These are phyloP conservation scores for Naegleria gruberi DNA, from an alignment of 208 protist genomes.

Conservation along the genomic window DNA sequence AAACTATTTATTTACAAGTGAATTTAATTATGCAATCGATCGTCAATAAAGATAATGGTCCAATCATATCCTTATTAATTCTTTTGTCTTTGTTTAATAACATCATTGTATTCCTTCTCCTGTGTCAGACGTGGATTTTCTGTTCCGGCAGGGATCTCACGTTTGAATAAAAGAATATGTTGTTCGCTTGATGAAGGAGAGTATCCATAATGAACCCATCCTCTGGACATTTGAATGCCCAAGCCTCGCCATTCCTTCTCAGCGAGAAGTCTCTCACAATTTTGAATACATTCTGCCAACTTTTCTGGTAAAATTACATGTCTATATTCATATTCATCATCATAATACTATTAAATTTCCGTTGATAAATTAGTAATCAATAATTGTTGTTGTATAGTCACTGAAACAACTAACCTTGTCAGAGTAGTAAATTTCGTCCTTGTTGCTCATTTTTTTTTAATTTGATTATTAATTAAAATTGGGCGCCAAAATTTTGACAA, in stretches of 20 bases:
- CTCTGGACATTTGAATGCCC: slow-evolving; percentile 1
- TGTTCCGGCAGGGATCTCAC: neutral
- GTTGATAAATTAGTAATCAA: neutral
- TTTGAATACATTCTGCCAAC: neutral
- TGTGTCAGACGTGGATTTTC: neutral
- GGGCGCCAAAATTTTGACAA: no score
- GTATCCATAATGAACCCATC: slow-evolving; percentile 18
- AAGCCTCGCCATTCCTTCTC: slow-evolving; percentile 5
- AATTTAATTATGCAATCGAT: no score
- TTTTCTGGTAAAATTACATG: slow-evolving; percentile 10
- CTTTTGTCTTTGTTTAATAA: neutral
- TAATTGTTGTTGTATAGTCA: neutral
- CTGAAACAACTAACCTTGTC: neutral
- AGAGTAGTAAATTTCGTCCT: neutral
- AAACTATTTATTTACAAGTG: no score
- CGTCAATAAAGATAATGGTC: no score
- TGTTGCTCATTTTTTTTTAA: neutral
- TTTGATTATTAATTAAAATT: neutral
- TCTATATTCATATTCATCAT: slow-evolving; percentile 10
- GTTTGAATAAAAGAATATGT: slow-evolving; percentile 6
- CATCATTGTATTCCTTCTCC: neutral
- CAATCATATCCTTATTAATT: no score
- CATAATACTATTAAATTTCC: neutral
- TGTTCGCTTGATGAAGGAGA: neutral
- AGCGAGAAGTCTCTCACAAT: neutral